Evolutionary conservation across 345 rosid species (phyloP).

Genomic region (Corymbia maculata): DNA sequence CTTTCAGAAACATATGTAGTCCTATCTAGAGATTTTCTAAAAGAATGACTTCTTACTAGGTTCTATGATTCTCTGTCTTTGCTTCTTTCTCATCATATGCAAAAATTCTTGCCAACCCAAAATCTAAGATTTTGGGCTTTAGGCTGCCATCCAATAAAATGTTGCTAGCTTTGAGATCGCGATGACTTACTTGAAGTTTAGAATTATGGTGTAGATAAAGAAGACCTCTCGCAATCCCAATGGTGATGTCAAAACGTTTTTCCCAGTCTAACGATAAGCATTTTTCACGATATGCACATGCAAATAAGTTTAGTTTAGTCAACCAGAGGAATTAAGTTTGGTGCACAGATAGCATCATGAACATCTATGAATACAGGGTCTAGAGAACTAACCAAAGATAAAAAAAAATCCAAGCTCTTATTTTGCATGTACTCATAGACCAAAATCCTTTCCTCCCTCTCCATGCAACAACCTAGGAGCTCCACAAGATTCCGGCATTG

Average conservation of each 20-base stretch:
- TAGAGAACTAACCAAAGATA: slow-evolving; percentile 26
- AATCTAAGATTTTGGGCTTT: neutral
- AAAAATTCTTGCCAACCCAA: neutral
- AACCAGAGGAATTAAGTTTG: too few species aligned
- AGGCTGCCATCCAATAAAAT: neutral
- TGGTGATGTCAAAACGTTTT: neutral
- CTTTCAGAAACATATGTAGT: too few species aligned
- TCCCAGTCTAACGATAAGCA: neutral
- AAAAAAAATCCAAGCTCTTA: slow-evolving; percentile 20
- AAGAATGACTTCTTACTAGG: neutral
- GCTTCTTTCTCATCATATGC: neutral
- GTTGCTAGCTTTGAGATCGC: neutral
- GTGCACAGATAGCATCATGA: too few species aligned
- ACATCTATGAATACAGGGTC: too few species aligned
- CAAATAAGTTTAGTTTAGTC: too few species aligned
- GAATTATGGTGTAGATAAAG: too few species aligned
- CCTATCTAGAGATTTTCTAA: too few species aligned
- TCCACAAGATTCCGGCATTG: too few species aligned
- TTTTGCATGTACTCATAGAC: slow-evolving; percentile 32
- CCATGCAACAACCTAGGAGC: too few species aligned
- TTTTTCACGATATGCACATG: slow-evolving; percentile 3
- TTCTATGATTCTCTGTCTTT: neutral
- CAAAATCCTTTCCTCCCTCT: slow-evolving; percentile 18
- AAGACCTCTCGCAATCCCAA: neutral
- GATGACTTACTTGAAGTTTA: neutral